Conservation (phyloP, 2,329 filamentous ascomycete genomes). For the Aureobasidium sp. region DNA sequence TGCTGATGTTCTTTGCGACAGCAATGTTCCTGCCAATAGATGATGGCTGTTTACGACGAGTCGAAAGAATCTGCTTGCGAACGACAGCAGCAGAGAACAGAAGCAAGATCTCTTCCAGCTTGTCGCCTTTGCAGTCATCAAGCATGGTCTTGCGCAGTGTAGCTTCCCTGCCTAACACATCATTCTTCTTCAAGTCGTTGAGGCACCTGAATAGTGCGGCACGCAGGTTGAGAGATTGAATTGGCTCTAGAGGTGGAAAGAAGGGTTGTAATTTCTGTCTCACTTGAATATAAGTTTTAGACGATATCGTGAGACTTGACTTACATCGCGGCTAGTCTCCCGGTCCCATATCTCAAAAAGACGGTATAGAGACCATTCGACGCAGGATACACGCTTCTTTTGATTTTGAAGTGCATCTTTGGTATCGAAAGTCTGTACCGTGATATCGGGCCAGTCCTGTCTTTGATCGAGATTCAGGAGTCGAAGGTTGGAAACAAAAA, state of each 20-base stretch:
- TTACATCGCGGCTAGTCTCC: conserved; percentile 62
- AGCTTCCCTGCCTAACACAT: conserved; percentile 67
- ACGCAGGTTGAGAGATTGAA: conserved; percentile 85
- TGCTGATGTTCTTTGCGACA: conserved; percentile 29
- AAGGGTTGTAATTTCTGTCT: conserved; percentile 74
- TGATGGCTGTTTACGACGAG: conserved; percentile 25
- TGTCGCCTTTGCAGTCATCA: conserved; percentile 89
- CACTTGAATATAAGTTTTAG: background rate
- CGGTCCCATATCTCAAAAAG: conserved; percentile 79
- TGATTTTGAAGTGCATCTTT: conserved; percentile 61
- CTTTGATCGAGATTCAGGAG: conserved; percentile 70
- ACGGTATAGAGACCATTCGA: conserved; percentile 87
- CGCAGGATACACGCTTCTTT: conserved; percentile 69
- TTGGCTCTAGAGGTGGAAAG: conserved; percentile 81
- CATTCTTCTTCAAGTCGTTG: conserved; percentile 80
- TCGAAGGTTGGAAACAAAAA: conserved; percentile 76
- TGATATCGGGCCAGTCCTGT: conserved; percentile 73
- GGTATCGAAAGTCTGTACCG: conserved; percentile 57
- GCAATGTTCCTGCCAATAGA: conserved; percentile 44
- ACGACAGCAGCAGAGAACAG: conserved; percentile 77
- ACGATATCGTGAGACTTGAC: conserved; percentile 13
- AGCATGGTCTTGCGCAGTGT: conserved; percentile 89
- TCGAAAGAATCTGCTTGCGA: conserved; percentile 52
- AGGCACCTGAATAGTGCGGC: conserved; percentile 72
- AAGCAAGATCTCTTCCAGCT: conserved; percentile 76